Base-by-base conservation (phyloP, 2,329 filamentous ascomycete genomes). In the Colletotrichum orchidophilum region DNA sequence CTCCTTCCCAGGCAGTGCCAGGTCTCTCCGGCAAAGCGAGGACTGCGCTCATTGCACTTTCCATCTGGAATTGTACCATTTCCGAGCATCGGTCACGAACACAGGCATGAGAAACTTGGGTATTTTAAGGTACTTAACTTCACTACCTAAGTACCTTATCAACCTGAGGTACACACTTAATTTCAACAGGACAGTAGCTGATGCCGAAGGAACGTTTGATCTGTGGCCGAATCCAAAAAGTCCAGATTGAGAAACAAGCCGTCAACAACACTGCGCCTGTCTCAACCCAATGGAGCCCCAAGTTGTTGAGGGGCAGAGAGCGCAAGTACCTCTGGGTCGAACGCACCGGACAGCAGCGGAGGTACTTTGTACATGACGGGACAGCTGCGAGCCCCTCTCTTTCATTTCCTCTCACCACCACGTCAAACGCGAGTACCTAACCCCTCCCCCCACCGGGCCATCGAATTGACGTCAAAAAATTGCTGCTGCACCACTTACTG, bases 401-500 rank as follows among this genome's bases (percentile, higher is more conserved):
- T 58, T n/a, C 21, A 46, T 46, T 58, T n/a, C 21, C 55, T 42
- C 55, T 58, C 42, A 58, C 33, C 55, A 58, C 63, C 39, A 62
- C 57, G 63, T 62, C 63, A 67, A 70, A 70, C 68, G 63, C 39
- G 57, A 67, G 63, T 49, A n/a, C n/a, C n/a, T n/a, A 49, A 71
- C 64, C 69, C 69, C 69, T 69, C 65, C 69, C 68, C 69, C 69
- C 64, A 63, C 63, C 24, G 33, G 50, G 29, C 58, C 58, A 46
- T 63, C 53, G 53, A 71, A 71, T 71, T 71, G 69, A 71, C 69
- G 69, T 71, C 69, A 71, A 71, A 69, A 52, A 61, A 52, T 15
- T 57, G 69, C 27, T 50, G 26, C 52, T 35, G 69, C 42, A 63
- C 68, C 64, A 63, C 67, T 29, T 27, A 11, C 39, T 42, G 27